Conservation (phyloP, 495 filamentous ascomycete species). For the Talaromyces wortmannii region DNA sequence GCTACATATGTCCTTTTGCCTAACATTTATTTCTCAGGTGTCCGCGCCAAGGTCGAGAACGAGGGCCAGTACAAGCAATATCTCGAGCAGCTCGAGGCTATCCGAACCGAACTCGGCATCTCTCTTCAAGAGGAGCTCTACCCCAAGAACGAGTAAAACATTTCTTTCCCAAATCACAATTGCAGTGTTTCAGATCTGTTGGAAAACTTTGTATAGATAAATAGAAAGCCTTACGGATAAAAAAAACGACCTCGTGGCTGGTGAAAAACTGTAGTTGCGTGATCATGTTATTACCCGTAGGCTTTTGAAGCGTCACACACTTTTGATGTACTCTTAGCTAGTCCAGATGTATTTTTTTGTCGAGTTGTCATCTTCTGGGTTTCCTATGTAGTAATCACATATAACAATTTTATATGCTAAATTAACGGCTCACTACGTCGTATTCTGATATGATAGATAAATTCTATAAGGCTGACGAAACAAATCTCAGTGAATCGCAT, state of each 20-base stretch:
- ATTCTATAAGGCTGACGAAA: background rate
- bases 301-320: too few relatives aligned
- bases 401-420: too few relatives aligned
- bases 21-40: conserved; percentile 49
- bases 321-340: too few relatives aligned
- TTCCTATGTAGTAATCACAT: too few relatives aligned
- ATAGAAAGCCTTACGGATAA: conserved; percentile 5
- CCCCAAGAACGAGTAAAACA: conserved; percentile 61
- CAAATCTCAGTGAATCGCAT: background rate
- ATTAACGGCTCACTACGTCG: too few relatives aligned
- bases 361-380: too few relatives aligned
- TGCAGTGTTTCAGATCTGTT: background rate
- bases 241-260: background rate
- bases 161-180: background rate
- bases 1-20: conserved; percentile 4
- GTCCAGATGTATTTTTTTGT: too few relatives aligned
- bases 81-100: conserved; percentile 81
- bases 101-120: conserved; percentile 91
- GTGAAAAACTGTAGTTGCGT: background rate
- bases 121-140: conserved; percentile 91
- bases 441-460: too few relatives aligned
- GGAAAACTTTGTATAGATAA: conserved; percentile 7
- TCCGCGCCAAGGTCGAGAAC: conserved; percentile 99
- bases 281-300: background rate
- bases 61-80: conserved; percentile 96